Evolutionary conservation across 805 yeast species (phyloP), one percentile per base, ranked within the genome.

Genomic region (Suhomyces emberorum): DNA sequence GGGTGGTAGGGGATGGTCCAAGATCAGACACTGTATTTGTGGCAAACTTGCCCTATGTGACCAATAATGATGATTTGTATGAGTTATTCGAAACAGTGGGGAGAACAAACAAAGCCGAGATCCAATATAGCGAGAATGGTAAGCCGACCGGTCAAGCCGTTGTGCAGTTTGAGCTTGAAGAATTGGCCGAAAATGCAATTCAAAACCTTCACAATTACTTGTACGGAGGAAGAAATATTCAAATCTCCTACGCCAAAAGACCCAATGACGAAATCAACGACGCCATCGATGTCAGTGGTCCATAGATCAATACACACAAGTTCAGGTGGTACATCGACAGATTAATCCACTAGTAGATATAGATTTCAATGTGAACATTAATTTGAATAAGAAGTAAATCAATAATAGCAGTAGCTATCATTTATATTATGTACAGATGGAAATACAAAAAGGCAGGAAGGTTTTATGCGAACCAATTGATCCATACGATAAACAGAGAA

Each of bases 51-150:
- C 98, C 98, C 20, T 87, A 77, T 72, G 82, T 88, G 35, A 89
- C 97, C n/a, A 77, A 88, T 21, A 80, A 81, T 47, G 80, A 82
- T 39, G 97, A 91, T 61, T 72, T 91, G 46, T 77, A 70, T 46
- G 96, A 89, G 47, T 72, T 91, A 41, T 89, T 89, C 57, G 91
- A 83, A 56, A 82, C 91, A 24, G 77, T 88, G 37, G 95, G 96
- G 15, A 65, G 74, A 32, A 87, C 91, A 12, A 67, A 61, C 27
- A 73, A 72, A 28, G 96, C 96, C 15, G 95, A 87, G 57, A 70
- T 91, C 42, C 86, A 80, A 57, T 75, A 59, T 50, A 52, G 50
- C 41, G 55, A 69, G 3, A 61, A 63, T 24, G 91, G 91, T 25
- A 74, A 80, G 52, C 79, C 95, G 12, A 70, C 82, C 1, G 98